These are phyloP conservation scores for Monilinia aucupariae DNA, from an alignment of 2,329 filamentous ascomycete species.

Conservation along the genomic window DNA sequence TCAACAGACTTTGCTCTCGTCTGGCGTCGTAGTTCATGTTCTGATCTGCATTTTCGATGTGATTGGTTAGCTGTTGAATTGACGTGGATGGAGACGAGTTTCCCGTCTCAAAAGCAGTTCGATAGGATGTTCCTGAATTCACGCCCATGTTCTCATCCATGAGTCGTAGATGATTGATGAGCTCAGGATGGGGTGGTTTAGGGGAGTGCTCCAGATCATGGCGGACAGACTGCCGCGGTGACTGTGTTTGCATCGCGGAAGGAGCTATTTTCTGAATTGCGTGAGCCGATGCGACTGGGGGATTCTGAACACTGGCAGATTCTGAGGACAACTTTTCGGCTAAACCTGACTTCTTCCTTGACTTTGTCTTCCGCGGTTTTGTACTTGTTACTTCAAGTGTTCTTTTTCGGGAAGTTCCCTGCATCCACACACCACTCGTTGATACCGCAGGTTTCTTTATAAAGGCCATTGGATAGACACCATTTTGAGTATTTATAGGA, in stretches of 20 bases:
- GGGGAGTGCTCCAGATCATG: background rate
- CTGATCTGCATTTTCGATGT: background rate
- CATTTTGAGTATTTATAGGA: background rate
- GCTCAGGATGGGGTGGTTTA: background rate
- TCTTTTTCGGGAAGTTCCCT: background rate
- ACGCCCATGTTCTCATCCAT: slow-evolving; percentile 1
- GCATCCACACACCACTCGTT: background rate
- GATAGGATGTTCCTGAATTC: background rate
- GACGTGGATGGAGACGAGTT: background rate
- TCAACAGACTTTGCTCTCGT: background rate
- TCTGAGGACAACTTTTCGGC: background rate
- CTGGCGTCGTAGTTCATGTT: background rate
- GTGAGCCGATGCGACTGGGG: background rate
- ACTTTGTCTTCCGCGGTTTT: background rate
- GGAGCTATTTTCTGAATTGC: background rate
- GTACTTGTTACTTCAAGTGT: background rate
- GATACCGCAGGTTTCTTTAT: background rate
- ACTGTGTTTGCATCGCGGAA: background rate
- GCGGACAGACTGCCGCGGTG: background rate
- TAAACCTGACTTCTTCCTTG: background rate
- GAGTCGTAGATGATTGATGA: background rate
- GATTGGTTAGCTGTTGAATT: background rate
- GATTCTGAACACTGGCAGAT: background rate
- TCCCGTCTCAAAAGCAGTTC: background rate
- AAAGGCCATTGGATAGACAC: slow-evolving; percentile 3